A percentile compares a stretch with the other conserved stretches of the same genome.
phyloP scores from a whole-genome alignment of 306 rosid genomes.

The apple (Malus domestica) region DNA sequence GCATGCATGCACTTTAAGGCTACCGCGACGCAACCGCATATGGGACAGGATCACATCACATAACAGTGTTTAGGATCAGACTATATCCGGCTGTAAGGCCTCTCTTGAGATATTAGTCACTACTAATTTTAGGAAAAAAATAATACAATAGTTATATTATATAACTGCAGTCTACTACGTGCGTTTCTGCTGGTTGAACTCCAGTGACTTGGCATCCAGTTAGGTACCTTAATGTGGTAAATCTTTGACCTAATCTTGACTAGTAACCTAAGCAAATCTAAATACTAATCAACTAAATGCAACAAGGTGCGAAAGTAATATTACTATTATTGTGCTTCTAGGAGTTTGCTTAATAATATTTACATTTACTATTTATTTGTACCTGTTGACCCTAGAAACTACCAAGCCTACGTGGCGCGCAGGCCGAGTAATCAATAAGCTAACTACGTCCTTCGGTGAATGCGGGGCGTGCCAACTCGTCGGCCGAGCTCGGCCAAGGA shows the following conservation, averaged over 20 bases:
- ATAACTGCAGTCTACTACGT: conserved; percentile 7
- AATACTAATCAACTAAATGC: not conserved
- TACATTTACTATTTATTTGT: too few relatives aligned
- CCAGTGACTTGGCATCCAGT: not conserved
- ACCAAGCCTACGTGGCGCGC: too few relatives aligned
- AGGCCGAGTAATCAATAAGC: too few relatives aligned
- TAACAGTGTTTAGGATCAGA: not conserved
- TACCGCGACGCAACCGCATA: not conserved
- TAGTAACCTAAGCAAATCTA: not conserved
- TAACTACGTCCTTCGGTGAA: too few relatives aligned
- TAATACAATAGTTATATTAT: too few relatives aligned
- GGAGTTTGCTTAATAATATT: not conserved
- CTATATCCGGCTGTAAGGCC: conserved; percentile 6
- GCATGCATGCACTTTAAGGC: not conserved
- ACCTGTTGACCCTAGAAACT: too few relatives aligned
- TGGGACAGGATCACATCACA: not conserved
- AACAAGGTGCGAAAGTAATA: not conserved
- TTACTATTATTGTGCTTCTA: not conserved
- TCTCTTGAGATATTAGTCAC: not conserved
- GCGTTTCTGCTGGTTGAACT: not conserved
- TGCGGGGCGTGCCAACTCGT: too few relatives aligned
- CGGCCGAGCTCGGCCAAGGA: too few relatives aligned
- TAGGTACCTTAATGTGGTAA: not conserved
- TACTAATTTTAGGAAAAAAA: conserved; percentile 8
- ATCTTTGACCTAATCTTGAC: not conserved